Percentiles rank a stretch among this genome's conserved stretches.
Evolutionary conservation across 192 early-diverging fungal species (phyloP).

Genomic region (Coemansia sp.): DNA sequence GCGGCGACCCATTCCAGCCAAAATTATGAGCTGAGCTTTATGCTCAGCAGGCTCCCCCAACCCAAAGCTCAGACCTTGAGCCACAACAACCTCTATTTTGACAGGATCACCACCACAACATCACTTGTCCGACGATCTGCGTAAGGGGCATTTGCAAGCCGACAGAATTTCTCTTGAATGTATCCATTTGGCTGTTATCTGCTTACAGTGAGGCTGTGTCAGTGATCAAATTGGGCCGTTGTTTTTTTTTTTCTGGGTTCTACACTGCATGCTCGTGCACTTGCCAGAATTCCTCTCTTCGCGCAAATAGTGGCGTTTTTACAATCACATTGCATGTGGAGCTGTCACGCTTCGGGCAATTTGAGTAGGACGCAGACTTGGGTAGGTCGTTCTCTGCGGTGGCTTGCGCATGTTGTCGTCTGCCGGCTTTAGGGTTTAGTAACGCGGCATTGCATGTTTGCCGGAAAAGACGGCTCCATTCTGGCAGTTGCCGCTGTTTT

Average conservation of each 20-base stretch:
- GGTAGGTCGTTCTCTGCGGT: background rate
- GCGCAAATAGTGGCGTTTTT: background rate
- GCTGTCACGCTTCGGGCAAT: background rate
- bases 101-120: background rate
- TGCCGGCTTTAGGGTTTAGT: background rate
- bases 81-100: background rate
- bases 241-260: background rate
- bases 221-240: background rate
- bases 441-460: constrained; percentile 1
- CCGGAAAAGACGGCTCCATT: background rate
- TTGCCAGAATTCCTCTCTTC: background rate
- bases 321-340: background rate
- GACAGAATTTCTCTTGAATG: background rate
- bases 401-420: background rate
- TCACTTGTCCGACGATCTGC: background rate
- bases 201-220: background rate
- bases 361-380: background rate
- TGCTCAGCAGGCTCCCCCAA: background rate
- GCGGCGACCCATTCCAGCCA: background rate
- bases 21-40: constrained; percentile 7
- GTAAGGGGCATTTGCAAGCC: background rate
- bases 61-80: background rate
- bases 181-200: background rate
- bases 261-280: background rate
- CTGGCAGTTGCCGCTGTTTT: background rate